These are phyloP conservation scores for Xylaria sp. DNA, from an alignment of 2,329 filamentous ascomycete genomes.

Conservation along the genomic window DNA sequence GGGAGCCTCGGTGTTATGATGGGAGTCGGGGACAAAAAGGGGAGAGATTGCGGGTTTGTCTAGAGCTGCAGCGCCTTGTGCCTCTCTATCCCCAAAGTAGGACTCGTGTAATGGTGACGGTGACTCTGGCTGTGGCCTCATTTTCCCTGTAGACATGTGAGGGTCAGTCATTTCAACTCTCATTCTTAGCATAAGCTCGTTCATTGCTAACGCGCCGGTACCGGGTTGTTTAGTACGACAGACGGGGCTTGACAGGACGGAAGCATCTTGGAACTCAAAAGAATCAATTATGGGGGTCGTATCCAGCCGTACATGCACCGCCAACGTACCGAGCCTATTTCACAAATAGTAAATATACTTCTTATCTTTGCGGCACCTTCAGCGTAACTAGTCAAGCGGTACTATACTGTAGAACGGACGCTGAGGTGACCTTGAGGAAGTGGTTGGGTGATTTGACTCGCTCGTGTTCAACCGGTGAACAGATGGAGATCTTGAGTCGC, in stretches of 20 bases:
- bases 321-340: constrained; percentile 25
- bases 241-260: constrained; percentile 13
- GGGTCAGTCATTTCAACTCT: constrained; percentile 18
- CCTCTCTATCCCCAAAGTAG: constrained; percentile 25
- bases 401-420: constrained; percentile 21
- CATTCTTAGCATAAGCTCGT: constrained; percentile 24
- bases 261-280: constrained; percentile 6
- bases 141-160: constrained; percentile 17
- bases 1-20: constrained; percentile 9
- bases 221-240: constrained; percentile 29
- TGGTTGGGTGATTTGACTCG: constrained; percentile 29
- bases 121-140: constrained; percentile 27
- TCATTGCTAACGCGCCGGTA: constrained; percentile 29
- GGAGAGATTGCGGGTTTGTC: not conserved
- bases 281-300: constrained; percentile 26
- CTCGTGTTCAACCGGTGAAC: constrained; percentile 33
- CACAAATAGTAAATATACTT: constrained; percentile 25
- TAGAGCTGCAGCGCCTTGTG: constrained; percentile 28
- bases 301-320: constrained; percentile 27
- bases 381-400: constrained; percentile 18
- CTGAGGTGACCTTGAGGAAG: constrained; percentile 15
- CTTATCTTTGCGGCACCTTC: constrained; percentile 18
- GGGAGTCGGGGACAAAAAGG: not conserved
- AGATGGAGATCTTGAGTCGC: constrained; percentile 29
- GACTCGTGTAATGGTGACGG: constrained; percentile 23